Conservation (phyloP, 257 asterid genomes). For the Cordia subcordata region DNA sequence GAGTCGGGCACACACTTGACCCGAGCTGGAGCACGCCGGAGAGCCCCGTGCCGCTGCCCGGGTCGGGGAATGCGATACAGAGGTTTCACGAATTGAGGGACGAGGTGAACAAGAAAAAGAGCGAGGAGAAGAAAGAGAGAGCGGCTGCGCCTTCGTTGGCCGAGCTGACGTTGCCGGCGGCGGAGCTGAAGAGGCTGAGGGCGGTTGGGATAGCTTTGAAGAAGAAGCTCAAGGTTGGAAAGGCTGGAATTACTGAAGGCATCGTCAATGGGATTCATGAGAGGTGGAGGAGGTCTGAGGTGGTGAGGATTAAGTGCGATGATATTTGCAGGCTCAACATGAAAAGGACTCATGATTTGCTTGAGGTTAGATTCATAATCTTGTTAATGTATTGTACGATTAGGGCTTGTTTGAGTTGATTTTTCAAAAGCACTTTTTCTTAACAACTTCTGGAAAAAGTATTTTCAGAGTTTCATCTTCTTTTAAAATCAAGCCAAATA, state of each 20-base stretch:
- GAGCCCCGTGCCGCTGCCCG: conserved; percentile 77
- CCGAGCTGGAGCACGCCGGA: conserved; percentile 95
- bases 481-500: no score
- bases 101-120: conserved; percentile 55
- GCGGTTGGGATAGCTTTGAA: conserved; percentile 54
- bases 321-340: conserved; percentile 85
- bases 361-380: conserved; percentile 56
- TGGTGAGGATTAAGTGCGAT: conserved; percentile 78
- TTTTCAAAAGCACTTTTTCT: no score
- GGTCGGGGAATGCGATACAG: conserved; percentile 65
- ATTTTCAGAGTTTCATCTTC: no score
- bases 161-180: conserved; percentile 60
- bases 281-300: conserved; percentile 81
- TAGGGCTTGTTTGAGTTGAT: no score
- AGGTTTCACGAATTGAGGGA: conserved; percentile 56
- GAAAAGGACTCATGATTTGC: conserved; percentile 91
- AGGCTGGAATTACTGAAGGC: conserved; percentile 94
- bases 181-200: conserved; percentile 72
- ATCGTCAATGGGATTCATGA: conserved; percentile 96
- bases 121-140: conserved; percentile 43
- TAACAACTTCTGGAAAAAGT: no score
- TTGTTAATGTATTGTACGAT: neutral
- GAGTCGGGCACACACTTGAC: conserved; percentile 93
- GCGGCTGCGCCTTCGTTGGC: conserved; percentile 58
- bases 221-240: conserved; percentile 78